Evolutionary conservation across 352 stramenopile genomes (phyloP), one percentile per base, ranked within the genome.

Genomic region (Albugo laibachii): DNA sequence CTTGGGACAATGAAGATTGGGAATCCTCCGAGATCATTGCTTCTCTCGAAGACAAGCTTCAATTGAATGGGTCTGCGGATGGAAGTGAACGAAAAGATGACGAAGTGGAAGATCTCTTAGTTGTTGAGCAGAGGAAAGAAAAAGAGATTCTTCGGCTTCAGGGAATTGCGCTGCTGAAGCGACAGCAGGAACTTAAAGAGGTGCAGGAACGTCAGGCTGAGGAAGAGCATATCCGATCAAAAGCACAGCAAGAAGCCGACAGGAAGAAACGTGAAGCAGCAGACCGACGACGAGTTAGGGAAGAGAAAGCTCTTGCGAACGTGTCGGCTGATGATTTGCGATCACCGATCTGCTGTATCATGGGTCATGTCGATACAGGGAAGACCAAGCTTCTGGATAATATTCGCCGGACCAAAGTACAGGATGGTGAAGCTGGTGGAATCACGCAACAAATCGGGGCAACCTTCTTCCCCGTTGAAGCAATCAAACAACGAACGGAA

Each of bases 371-470:
- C 61, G 89, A 97, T 60, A 97, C 87, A 12, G 87, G 95, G 56
- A 99, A 99, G 68, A 99, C 95, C 35, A 99, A 98, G 65, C 61
- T 99, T 48, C 65, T 99, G n/a, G 95, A 99, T 66, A 98, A 98
- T 61, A 99, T 99, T 53, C 82, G 95, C 34, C 85, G 89, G 57
- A 99, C 95, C 18, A 99, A 98, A 65, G 95, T 99, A 19, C 94
- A 98, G 71, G 79, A 89, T 52, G 77, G 49, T 16, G 78, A 92
- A 58, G 77, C 77, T 11, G 77, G 95, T 55, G 95, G 95, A 63
- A 99, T 99, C 63, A 99, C 95, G 16, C 95, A 99, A 72, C 89
- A 97, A 63, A 97, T 97, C 58, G 91, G 91, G 48, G 89, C 91
- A 10, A 97, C 91, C 14, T 97, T 95, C 62, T 96, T 97, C 63